These are phyloP conservation scores for Vicia faba DNA, from an alignment of 306 rosid genomes.

Conservation along the genomic window DNA sequence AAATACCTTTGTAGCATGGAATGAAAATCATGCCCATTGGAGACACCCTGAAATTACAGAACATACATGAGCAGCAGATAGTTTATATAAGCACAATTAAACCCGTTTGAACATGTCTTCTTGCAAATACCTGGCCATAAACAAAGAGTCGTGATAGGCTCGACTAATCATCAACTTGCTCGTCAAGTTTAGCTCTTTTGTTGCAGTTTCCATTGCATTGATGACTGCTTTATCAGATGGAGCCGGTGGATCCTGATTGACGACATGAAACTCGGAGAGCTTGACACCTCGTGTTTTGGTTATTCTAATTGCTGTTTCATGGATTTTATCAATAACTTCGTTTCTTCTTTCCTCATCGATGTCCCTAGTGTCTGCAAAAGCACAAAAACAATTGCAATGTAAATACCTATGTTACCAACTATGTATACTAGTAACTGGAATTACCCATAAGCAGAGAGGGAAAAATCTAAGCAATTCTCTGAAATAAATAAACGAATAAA, in stretches of 20 bases:
- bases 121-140: slow-evolving; percentile 80
- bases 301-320: slow-evolving; percentile 66
- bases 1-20: slow-evolving; percentile 92
- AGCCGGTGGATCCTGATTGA: slow-evolving; percentile 97
- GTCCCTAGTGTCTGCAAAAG: slow-evolving; percentile 77
- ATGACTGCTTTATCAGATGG: slow-evolving; percentile 65
- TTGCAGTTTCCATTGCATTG: slow-evolving; percentile 73
- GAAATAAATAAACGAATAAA: not conserved
- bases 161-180: slow-evolving; percentile 92
- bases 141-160: slow-evolving; percentile 93
- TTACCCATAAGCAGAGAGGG: slow-evolving; percentile 19
- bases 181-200: slow-evolving; percentile 71
- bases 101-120: slow-evolving; percentile 32
- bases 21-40: slow-evolving; percentile 97
- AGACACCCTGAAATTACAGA: slow-evolving; percentile 64
- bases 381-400: slow-evolving; percentile 24
- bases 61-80: slow-evolving; percentile 35
- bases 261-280: slow-evolving; percentile 70
- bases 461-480: not conserved
- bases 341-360: slow-evolving; percentile 86
- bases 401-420: slow-evolving; percentile 19
- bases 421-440: slow-evolving; percentile 12
- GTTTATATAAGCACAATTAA: slow-evolving; percentile 14
- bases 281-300: slow-evolving; percentile 65
- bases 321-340: slow-evolving; percentile 72